Evolutionary conservation across 305 asterid species (phyloP), one percentile per base, ranked within the genome.

Genomic region (Lippia alba): DNA sequence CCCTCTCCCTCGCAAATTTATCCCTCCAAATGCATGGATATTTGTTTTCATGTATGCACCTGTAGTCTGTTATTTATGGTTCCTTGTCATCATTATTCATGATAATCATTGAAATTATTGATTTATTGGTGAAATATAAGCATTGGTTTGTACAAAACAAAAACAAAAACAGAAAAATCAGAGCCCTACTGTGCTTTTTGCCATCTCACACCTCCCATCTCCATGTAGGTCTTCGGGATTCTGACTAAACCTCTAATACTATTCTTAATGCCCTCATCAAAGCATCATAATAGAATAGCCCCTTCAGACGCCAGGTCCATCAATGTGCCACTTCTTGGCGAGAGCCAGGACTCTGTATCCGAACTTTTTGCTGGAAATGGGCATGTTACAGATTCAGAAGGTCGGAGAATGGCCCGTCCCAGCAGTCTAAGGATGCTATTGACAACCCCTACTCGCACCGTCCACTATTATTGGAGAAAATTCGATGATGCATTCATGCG

Each of bases 161-260:
- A 24, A 24, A 24, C 30, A 24, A 24, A 24, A 24, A 24, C 41
- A 36, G 41, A 36, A 36, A 36, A 36, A 36, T 36, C 6, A 36
- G 9, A 36, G 9, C 41, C 41, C 41, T 8, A 36, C 9, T 2
- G 5, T 4, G 2, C 3, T 36, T 36, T 36, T 36, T 36, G 8
- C 41, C 9, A 0, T 36, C 49, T 44, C 10, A 64, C 14, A 12
- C 6, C 12, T 71, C 3, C 16, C 11, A 20, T n/a, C 8, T 61
- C 12, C 57, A 56, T 80, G 74, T 73, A 86, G 91, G 91, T 86
- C 4, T 86, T 82, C 41, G 91, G 91, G 16, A 68, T 90, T 78
- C 24, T 90, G 76, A 92, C 98, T 2, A 85, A 92, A 67, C 98
- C 98, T 44, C 79, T 92, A 10, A 84, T 92, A 74, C 84, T 86